Conservation (phyloP, 148 eudicot species). For the Rhododendron simsii region DNA sequence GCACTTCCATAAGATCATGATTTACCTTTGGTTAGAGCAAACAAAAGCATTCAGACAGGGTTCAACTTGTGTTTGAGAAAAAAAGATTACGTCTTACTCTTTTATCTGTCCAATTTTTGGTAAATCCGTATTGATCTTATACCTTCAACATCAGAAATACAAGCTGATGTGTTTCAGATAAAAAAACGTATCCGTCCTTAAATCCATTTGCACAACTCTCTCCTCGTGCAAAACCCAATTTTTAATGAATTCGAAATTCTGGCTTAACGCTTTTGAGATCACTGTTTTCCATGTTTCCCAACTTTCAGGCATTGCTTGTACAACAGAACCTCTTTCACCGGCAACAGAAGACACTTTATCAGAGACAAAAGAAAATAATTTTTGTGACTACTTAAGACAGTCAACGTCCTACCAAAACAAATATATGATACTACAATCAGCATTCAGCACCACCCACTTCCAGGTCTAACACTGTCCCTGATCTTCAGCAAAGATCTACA, state of each 20-base stretch:
- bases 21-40: neutral
- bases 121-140: neutral
- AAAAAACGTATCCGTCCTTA: neutral
- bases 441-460: neutral
- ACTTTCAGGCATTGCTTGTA: neutral
- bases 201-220: neutral
- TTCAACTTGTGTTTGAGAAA: neutral
- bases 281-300: neutral
- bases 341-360: neutral
- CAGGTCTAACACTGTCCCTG: neutral
- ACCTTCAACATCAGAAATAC: neutral
- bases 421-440: neutral
- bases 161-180: neutral
- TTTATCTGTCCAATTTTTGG: neutral
- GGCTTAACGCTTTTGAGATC: neutral
- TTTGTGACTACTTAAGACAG: neutral
- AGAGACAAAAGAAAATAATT: neutral
- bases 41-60: neutral
- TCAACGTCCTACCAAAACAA: neutral
- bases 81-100: neutral
- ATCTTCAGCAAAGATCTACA: neutral
- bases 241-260: neutral
- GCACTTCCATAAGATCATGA: neutral
- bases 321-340: neutral
- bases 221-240: neutral